These are phyloP conservation scores for Hysterium pulicare DNA, from an alignment of 2,329 filamentous ascomycete species.

Conservation along the genomic window DNA sequence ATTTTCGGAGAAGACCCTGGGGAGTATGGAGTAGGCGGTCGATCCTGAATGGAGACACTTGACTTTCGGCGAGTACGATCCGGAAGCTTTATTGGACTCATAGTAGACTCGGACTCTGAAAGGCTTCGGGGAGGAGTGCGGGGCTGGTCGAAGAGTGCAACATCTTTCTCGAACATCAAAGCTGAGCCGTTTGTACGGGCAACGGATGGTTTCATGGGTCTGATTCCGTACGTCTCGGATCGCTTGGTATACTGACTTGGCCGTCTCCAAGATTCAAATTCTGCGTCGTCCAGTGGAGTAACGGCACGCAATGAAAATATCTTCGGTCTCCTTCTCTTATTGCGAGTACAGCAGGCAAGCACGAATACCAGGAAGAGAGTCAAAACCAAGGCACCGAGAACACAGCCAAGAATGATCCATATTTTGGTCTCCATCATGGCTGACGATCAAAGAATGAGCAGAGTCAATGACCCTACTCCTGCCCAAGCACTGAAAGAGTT, in stretches of 20 bases:
- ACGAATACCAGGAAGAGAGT: slow-evolving; percentile 22
- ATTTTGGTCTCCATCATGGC: slow-evolving; percentile 30
- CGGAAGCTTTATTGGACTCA: slow-evolving; percentile 28
- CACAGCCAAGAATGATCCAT: slow-evolving; percentile 36
- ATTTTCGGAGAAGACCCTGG: slow-evolving; percentile 22
- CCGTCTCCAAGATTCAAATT: slow-evolving; percentile 40
- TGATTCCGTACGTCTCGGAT: slow-evolving; percentile 34
- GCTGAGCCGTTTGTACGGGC: slow-evolving; percentile 25
- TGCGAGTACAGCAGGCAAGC: slow-evolving; percentile 32
- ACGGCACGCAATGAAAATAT: slow-evolving; percentile 36
- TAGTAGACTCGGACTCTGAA: slow-evolving; percentile 11
- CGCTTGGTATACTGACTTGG: slow-evolving; percentile 36
- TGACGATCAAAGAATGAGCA: background rate
- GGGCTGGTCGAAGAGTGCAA: slow-evolving; percentile 23
- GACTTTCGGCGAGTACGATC: slow-evolving; percentile 34
- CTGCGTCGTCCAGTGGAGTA: slow-evolving; percentile 39
- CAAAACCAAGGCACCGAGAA: slow-evolving; percentile 32
- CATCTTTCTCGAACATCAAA: slow-evolving; percentile 34
- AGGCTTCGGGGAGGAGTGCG: slow-evolving; percentile 27
- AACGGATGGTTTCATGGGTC: slow-evolving; percentile 22
- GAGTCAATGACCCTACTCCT: background rate
- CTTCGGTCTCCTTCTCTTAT: slow-evolving; percentile 29
- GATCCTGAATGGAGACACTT: slow-evolving; percentile 30
- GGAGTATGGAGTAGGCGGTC: slow-evolving; percentile 39
- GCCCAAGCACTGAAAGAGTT: background rate